Percentiles rank a stretch among this genome's conserved stretches.
Conservation (phyloP, 345 rosid genomes). For the Balakata baccata region DNA sequence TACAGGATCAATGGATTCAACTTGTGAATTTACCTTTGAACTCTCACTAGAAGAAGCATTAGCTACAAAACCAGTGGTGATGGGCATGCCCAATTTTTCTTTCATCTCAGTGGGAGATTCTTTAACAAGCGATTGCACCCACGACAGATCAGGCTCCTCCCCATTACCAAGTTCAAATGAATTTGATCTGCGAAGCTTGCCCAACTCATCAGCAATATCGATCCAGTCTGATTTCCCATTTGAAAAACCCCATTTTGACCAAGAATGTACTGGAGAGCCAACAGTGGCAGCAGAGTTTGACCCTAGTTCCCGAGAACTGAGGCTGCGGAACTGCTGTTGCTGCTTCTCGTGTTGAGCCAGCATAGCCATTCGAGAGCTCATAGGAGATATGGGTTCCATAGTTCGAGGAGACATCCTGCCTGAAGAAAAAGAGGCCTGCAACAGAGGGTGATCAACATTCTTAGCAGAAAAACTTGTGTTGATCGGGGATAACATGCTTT, state of each 20-base stretch:
- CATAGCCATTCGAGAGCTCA: constrained; percentile 41
- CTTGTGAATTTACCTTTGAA: constrained; percentile 34
- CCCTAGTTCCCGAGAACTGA: constrained; percentile 52
- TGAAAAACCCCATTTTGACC: constrained; percentile 75
- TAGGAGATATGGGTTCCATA: constrained; percentile 64
- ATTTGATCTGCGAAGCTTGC: constrained; percentile 30
- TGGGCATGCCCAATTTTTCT: constrained; percentile 33
- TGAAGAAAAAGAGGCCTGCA: constrained; percentile 45
- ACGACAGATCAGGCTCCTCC: constrained; percentile 52
- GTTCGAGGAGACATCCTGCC: constrained; percentile 93
- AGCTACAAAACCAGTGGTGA: constrained; percentile 12
- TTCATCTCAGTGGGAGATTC: constrained; percentile 50
- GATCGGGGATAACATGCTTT: constrained; percentile 66
- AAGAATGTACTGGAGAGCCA: constrained; percentile 42
- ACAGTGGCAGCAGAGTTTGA: constrained; percentile 28
- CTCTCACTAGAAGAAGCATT: constrained; percentile 31
- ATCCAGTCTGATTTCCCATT: constrained; percentile 58
- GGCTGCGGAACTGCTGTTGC: constrained; percentile 38
- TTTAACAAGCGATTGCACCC: constrained; percentile 55
- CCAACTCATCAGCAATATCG: constrained; percentile 35
- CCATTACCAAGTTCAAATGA: constrained; percentile 34
- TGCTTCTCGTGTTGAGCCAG: constrained; percentile 63
- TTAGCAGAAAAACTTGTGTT: constrained; percentile 48
- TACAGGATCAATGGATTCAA: constrained; percentile 53
- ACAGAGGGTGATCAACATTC: constrained; percentile 56